Evolutionary conservation across 768 basidiomycete species (phyloP).

Genomic region (Steccherinum ochraceum): DNA sequence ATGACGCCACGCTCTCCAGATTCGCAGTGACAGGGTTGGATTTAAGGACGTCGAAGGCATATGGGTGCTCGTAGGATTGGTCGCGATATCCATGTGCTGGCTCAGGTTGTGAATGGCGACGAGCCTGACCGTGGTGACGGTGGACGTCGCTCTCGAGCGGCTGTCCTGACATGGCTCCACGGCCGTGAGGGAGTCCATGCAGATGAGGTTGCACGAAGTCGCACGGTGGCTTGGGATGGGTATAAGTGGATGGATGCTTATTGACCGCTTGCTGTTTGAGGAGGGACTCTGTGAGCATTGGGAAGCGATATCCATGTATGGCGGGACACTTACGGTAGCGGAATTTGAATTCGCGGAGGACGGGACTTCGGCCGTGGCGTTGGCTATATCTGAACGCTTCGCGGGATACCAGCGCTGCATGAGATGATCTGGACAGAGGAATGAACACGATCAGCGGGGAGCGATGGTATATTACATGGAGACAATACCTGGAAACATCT

Average conservation of each 20-base stretch:
- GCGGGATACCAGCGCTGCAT: neutral
- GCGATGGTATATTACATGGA: neutral
- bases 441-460: neutral
- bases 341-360: neutral
- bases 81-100: neutral
- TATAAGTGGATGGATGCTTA: neutral
- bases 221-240: neutral
- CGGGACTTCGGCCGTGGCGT: neutral
- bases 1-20: neutral
- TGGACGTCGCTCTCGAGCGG: neutral
- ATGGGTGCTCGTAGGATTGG: neutral
- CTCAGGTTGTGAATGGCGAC: neutral
- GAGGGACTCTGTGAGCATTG: no score
- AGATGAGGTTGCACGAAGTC: neutral
- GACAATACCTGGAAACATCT: slow-evolving; percentile 23
- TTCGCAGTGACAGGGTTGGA: no score
- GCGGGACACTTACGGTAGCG: neutral
- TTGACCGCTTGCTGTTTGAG: slow-evolving; percentile 1
- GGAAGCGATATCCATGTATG: no score
- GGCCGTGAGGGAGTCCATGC: neutral
- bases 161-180: neutral
- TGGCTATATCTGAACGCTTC: neutral
- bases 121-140: neutral
- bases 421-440: slow-evolving; percentile 2
- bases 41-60: neutral